Conservation (phyloP, 75 land plant genomes). For the Larix kaempferi region DNA sequence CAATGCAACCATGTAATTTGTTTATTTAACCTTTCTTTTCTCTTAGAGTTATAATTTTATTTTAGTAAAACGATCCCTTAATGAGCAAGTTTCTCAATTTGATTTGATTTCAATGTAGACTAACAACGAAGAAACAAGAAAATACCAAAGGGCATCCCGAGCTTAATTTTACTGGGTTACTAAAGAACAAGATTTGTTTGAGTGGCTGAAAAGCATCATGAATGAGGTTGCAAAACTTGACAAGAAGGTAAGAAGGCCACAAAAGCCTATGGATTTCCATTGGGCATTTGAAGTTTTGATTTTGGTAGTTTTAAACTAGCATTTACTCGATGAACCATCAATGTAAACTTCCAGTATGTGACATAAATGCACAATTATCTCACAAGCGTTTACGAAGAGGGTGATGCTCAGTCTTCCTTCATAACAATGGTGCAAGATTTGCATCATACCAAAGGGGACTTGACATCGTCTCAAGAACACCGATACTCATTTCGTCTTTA, state of each 20-base stretch:
- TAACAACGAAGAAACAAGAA: conserved; percentile 3
- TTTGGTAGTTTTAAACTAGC: not conserved
- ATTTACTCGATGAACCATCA: not conserved
- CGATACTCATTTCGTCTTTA: conserved; percentile 12
- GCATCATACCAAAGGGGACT: too few species aligned
- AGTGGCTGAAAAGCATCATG: conserved; percentile 26
- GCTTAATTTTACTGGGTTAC: conserved; percentile 36
- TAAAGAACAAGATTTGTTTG: conserved; percentile 27
- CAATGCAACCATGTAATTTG: not conserved
- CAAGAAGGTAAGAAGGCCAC: conserved; percentile 11
- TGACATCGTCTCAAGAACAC: conserved; percentile 26
- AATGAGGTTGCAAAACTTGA: conserved; percentile 9
- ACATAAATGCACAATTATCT: conserved; percentile 57
- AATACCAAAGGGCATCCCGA: not conserved
- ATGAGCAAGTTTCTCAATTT: not conserved
- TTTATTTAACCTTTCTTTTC: not conserved
- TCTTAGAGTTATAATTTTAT: not conserved
- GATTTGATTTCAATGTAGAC: not conserved
- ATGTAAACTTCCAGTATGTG: not conserved
- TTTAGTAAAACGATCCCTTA: not conserved
- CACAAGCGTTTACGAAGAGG: conserved; percentile 57
- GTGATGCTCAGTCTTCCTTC: conserved; percentile 49
- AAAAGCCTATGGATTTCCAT: not conserved
- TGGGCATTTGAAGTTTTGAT: not conserved
- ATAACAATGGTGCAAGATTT: conserved; percentile 38